phyloP scores from a whole-genome alignment of 2,329 filamentous ascomycete species.

The Corniculantispora saksenae region DNA sequence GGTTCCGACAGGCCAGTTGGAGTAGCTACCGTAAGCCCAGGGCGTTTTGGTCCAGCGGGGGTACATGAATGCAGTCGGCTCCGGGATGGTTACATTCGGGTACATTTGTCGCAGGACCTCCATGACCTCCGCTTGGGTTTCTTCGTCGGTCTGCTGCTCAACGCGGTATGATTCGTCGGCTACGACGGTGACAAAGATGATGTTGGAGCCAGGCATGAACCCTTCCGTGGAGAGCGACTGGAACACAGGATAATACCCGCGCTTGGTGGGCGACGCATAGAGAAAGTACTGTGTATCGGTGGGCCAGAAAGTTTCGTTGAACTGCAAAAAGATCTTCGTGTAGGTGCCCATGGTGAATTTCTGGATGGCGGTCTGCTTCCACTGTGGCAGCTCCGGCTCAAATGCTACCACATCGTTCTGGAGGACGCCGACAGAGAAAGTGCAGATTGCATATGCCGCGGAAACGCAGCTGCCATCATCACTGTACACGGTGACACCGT shows the following conservation, averaged over 20 bases:
- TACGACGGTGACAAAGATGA: conserved; percentile 66
- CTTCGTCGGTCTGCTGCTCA: conserved; percentile 59
- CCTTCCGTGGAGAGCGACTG: conserved; percentile 61
- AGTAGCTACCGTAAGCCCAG: conserved; percentile 62
- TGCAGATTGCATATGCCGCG: conserved; percentile 65
- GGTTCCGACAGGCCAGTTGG: conserved; percentile 66
- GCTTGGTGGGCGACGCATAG: conserved; percentile 43
- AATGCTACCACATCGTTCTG: conserved; percentile 63
- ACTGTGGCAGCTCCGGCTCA: conserved; percentile 57
- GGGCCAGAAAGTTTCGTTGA: conserved; percentile 66
- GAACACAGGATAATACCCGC: conserved; percentile 57
- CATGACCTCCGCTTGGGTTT: conserved; percentile 58
- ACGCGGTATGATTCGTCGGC: conserved; percentile 56
- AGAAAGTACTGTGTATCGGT: conserved; percentile 45
- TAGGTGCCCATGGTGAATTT: conserved; percentile 71
- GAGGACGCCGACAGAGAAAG: conserved; percentile 68
- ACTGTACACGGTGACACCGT: conserved; percentile 54
- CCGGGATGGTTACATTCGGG: conserved; percentile 54
- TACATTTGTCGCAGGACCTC: conserved; percentile 63
- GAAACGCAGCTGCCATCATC: conserved; percentile 57
- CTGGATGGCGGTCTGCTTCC: conserved; percentile 65
- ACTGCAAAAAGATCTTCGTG: conserved; percentile 73
- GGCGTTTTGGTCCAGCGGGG: conserved; percentile 53
- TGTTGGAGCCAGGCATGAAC: conserved; percentile 62
- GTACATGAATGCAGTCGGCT: conserved; percentile 62